These are phyloP conservation scores for Hemerocallis citrina DNA, from an alignment of 106 monocot species.

Conservation along the genomic window DNA sequence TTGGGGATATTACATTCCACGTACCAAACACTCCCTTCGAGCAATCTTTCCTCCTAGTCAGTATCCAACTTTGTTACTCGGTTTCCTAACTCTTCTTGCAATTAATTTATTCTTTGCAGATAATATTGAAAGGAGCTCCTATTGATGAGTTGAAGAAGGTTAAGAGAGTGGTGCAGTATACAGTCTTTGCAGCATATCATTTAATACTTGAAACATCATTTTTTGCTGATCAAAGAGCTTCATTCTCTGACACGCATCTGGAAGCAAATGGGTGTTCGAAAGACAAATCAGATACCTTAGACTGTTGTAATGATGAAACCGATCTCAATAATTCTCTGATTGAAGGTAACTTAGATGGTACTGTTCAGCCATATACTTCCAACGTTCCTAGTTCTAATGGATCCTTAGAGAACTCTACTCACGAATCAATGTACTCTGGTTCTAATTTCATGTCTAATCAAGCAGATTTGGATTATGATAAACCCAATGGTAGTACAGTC, in stretches of 20 bases:
- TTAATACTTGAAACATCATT: constrained; percentile 96
- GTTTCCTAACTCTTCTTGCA: neutral
- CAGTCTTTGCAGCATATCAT: constrained; percentile 97
- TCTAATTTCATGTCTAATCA: constrained; percentile 2
- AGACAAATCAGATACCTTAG: neutral
- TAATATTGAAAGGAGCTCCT: constrained; percentile 79
- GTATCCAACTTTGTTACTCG: neutral
- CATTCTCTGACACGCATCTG: constrained; percentile 28
- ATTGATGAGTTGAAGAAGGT: constrained; percentile 94
- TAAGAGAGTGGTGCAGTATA: constrained; percentile 77
- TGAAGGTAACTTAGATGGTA: constrained; percentile 2
- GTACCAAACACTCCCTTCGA: no score
- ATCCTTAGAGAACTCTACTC: constrained; percentile 13
- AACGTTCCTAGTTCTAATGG: constrained; percentile 34
- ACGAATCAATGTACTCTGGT: constrained; percentile 2
- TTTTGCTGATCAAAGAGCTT: constrained; percentile 86
- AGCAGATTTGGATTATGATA: neutral
- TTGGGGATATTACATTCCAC: no score
- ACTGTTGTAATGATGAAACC: constrained; percentile 2
- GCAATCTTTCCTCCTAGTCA: no score
- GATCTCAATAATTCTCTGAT: neutral
- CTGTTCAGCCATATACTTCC: constrained; percentile 3
- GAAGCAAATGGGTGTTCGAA: neutral
- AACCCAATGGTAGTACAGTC: neutral
- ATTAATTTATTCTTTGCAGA: constrained; percentile 35